These are phyloP conservation scores for Epicoccum nigrum DNA, from an alignment of 2,329 filamentous ascomycete species.

Conservation along the genomic window DNA sequence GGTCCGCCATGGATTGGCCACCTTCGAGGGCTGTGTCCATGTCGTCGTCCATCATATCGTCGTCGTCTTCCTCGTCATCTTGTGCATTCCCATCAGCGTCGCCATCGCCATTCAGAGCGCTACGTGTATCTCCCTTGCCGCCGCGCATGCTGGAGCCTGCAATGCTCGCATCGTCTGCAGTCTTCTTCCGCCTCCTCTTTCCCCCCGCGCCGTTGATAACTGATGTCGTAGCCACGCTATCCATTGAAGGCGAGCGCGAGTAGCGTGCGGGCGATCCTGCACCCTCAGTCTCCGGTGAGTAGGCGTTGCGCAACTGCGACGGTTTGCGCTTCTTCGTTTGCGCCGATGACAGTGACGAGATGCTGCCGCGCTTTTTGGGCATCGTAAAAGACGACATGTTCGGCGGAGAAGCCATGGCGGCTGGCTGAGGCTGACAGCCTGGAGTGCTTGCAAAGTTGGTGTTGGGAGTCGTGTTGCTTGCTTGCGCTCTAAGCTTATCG, in stretches of 20 bases:
- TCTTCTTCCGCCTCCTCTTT: constrained; percentile 61
- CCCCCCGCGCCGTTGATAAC: constrained; percentile 49
- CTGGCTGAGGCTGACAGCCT: constrained; percentile 4
- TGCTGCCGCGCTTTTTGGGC: constrained; percentile 67
- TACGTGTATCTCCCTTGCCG: constrained; percentile 34
- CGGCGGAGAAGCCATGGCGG: constrained; percentile 63
- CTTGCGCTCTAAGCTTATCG: constrained; percentile 1
- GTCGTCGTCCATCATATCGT: constrained; percentile 54
- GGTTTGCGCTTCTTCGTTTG: constrained; percentile 71
- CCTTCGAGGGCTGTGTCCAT: constrained; percentile 55
- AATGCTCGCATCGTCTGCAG: constrained; percentile 38
- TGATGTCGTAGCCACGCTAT: constrained; percentile 63
- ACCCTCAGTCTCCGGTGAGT: constrained; percentile 67
- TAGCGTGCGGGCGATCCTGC: constrained; percentile 59
- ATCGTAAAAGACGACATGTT: constrained; percentile 59
- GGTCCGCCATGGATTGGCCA: constrained; percentile 61
- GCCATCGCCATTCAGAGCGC: constrained; percentile 49
- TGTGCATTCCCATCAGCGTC: constrained; percentile 63
- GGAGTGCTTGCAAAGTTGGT: neutral
- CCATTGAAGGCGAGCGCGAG: constrained; percentile 69
- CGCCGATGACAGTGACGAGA: constrained; percentile 57
- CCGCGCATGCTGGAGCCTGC: constrained; percentile 45
- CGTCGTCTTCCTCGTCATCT: constrained; percentile 64
- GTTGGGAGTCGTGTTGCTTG: neutral
- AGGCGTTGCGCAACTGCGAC: constrained; percentile 78